phyloP scores from a whole-genome alignment of 2,329 filamentous ascomycete genomes.

The Penicillium verrucosum region DNA sequence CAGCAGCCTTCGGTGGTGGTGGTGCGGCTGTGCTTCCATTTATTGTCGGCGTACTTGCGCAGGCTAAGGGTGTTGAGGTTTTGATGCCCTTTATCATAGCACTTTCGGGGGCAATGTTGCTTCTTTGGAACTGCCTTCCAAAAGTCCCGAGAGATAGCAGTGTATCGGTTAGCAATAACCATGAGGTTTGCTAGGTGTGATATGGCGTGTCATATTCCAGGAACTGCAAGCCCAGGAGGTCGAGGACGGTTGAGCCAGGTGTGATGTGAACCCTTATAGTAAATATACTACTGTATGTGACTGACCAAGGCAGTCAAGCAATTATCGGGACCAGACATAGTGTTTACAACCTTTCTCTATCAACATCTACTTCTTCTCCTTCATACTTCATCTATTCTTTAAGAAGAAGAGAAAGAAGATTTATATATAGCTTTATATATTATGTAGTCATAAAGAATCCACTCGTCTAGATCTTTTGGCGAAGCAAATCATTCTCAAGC shows the following conservation, averaged over 20 bases:
- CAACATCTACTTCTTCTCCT: too few relatives aligned
- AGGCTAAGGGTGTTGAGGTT: slow-evolving; percentile 57
- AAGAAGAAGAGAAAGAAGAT: too few relatives aligned
- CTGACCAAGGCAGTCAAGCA: too few relatives aligned
- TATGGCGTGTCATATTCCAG: neutral
- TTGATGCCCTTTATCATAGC: slow-evolving; percentile 59
- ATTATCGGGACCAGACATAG: too few relatives aligned
- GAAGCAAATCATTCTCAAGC: too few relatives aligned
- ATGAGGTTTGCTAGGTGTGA: neutral
- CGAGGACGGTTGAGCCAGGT: neutral
- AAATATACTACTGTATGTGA: too few relatives aligned
- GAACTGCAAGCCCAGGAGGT: neutral
- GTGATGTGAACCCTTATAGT: neutral
- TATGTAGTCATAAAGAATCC: too few relatives aligned
- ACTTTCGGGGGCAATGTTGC: slow-evolving; percentile 50
- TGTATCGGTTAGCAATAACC: too few relatives aligned
- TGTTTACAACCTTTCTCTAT: too few relatives aligned
- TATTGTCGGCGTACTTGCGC: slow-evolving; percentile 46
- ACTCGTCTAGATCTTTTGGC: too few relatives aligned
- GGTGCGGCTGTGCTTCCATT: slow-evolving; percentile 60
- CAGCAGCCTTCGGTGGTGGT: slow-evolving; percentile 66
- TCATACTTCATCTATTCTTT: too few relatives aligned
- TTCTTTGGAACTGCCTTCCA: slow-evolving; percentile 44
- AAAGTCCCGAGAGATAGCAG: neutral
- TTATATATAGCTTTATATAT: too few relatives aligned